Evolutionary conservation across 2,329 filamentous ascomycete species (phyloP), one percentile per base, ranked within the genome.

Genomic region (Arthrobotrys musiformis): DNA sequence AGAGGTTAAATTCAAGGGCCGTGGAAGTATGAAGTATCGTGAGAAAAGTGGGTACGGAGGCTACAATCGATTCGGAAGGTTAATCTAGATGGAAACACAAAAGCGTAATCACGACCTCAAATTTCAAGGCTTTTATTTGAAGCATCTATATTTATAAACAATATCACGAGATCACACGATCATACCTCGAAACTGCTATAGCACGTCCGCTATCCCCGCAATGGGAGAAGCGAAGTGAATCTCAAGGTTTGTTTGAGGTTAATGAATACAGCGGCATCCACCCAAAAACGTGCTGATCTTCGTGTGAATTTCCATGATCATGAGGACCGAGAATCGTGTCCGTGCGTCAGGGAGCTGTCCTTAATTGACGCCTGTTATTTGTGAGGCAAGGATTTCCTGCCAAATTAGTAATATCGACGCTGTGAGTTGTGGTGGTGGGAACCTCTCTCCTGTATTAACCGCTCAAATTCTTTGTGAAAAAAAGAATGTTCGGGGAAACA

Each of bases 11-110:
- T 81, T 81, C 48, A 81, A 81, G 56, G 80, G 80, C 15, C 77
- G 80, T 15, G 80, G 80, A 22, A 81, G 79, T 56, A 81, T 81
- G 80, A 80, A 80, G 33, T 81, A 79, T 54, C 74, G 80, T 28
- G 80, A 81, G 69, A 80, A 79, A 54, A 67, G 78, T 61, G 74
- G 46, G 24, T 79, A 78, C 70, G 70, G 68, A 22, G 79, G 79
- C 2, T 76, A 76, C 40, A 76, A 76, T 58, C 52, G 58, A 56
- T 76, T 70, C 28, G 72, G 72, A 28, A 63, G 72, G 48, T 52
- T 76, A 54, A 76, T 76, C 37, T 76, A 69, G 35, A 15, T 35
- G 35, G 58, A 46, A n/a, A n/a, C n/a, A n/a, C n/a, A n/a, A 40
- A 58, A 58, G 17, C 54, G 54, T 58, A 40, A 26, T 40, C 54